Evolutionary conservation across 2,329 filamentous ascomycete genomes (phyloP).

Genomic region (Hypoxylon sp.): DNA sequence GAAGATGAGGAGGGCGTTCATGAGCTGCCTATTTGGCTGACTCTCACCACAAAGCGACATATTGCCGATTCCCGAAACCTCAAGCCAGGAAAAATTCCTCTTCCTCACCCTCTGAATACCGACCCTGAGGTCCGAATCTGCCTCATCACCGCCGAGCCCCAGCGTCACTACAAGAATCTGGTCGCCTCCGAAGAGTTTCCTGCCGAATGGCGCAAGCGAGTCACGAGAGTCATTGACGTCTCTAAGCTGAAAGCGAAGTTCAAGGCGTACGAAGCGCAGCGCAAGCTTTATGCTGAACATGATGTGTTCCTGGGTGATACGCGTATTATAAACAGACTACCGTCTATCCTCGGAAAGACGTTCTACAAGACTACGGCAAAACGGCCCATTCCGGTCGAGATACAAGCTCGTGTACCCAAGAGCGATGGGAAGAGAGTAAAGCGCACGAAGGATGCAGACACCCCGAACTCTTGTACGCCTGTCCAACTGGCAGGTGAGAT

Average conservation of each 20-base stretch:
- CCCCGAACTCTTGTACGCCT: slow-evolving; percentile 66
- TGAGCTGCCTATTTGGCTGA: slow-evolving; percentile 73
- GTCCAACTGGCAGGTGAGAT: slow-evolving; percentile 84
- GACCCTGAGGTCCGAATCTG: slow-evolving; percentile 73
- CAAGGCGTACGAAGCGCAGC: slow-evolving; percentile 87
- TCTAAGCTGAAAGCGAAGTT: slow-evolving; percentile 86
- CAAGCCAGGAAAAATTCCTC: slow-evolving; percentile 85
- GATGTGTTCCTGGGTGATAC: slow-evolving; percentile 96
- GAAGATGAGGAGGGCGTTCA: slow-evolving; percentile 61
- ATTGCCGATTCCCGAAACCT: slow-evolving; percentile 76
- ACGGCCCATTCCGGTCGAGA: slow-evolving; percentile 85
- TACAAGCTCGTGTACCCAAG: slow-evolving; percentile 75
- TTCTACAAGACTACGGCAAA: slow-evolving; percentile 90
- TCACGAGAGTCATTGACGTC: slow-evolving; percentile 84
- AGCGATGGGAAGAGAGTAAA: slow-evolving; percentile 71
- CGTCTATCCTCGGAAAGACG: slow-evolving; percentile 86
- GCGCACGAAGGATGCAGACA: slow-evolving; percentile 64
- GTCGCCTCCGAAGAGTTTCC: slow-evolving; percentile 82
- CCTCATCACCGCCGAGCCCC: slow-evolving; percentile 82
- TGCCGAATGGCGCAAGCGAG: slow-evolving; percentile 73
- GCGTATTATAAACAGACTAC: slow-evolving; percentile 81
- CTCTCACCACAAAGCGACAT: slow-evolving; percentile 75
- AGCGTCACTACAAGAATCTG: slow-evolving; percentile 82
- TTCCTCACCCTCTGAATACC: slow-evolving; percentile 82
- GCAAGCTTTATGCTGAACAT: slow-evolving; percentile 87